A percentile compares a stretch with the other conserved stretches of the same genome.
phyloP scores from a whole-genome alignment of 768 basidiomycete species.

The Auriscalpium vulgare region DNA sequence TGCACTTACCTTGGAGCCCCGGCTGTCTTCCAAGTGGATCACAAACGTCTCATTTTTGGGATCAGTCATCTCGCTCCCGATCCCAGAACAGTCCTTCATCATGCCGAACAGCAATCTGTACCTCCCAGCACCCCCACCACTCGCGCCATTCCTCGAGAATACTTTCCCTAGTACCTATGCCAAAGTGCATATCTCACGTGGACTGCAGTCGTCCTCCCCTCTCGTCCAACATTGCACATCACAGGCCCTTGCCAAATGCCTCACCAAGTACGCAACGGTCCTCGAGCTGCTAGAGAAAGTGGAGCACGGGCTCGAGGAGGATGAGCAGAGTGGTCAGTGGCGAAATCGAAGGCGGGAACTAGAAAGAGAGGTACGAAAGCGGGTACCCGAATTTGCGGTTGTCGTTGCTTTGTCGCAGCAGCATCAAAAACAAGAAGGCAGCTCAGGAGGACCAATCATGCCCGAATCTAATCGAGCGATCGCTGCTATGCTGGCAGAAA shows the following conservation, averaged over 20 bases:
- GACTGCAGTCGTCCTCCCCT: constrained; percentile 59
- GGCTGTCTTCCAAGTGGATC: constrained; percentile 87
- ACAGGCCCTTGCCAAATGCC: constrained; percentile 63
- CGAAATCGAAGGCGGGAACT: constrained; percentile 53
- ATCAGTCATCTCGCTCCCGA: constrained; percentile 64
- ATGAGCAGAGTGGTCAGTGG: constrained; percentile 66
- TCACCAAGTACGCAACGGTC: constrained; percentile 62
- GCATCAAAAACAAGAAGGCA: constrained; percentile 7
- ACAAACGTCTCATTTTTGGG: constrained; percentile 82
- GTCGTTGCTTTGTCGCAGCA: constrained; percentile 76
- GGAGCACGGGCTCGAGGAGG: constrained; percentile 49
- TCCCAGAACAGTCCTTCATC: constrained; percentile 59
- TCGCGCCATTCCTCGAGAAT: constrained; percentile 65
- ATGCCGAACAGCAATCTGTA: constrained; percentile 40
- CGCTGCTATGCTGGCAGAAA: constrained; percentile 64
- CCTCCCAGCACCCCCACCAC: constrained; percentile 68
- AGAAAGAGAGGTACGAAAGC: constrained; percentile 63
- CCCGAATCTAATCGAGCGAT: constrained; percentile 27
- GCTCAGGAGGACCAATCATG: not conserved
- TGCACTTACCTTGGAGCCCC: constrained; percentile 71
- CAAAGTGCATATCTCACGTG: constrained; percentile 72
- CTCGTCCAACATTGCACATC: constrained; percentile 87
- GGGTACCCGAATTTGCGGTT: constrained; percentile 84
- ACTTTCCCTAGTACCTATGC: constrained; percentile 67
- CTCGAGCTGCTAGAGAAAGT: constrained; percentile 39